Conservation (phyloP, 805 yeast genomes). For the Hagleromyces aurorensis region DNA sequence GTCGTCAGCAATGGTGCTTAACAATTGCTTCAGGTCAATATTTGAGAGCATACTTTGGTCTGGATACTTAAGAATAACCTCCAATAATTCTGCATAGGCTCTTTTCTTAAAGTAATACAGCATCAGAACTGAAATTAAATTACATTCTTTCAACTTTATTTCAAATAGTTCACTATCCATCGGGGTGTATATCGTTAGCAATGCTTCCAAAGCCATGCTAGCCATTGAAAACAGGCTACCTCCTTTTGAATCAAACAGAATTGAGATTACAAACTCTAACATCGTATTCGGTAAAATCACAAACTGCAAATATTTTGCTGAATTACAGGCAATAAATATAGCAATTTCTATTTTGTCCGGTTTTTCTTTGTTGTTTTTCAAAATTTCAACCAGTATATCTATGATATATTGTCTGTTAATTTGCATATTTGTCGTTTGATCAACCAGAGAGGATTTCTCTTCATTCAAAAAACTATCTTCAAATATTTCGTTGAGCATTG, state of each 20-base stretch:
- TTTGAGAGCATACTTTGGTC: no score
- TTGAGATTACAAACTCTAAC: slow-evolving; percentile 40
- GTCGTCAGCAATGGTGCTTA: slow-evolving; percentile 2
- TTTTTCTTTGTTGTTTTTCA: slow-evolving; percentile 29
- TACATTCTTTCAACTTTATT: slow-evolving; percentile 15
- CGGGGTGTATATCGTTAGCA: slow-evolving; percentile 62
- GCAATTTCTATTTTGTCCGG: slow-evolving; percentile 37
- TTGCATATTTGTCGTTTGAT: slow-evolving; percentile 10
- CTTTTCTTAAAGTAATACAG: slow-evolving; percentile 14
- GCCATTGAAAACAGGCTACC: slow-evolving; percentile 42
- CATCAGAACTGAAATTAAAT: slow-evolving; percentile 20
- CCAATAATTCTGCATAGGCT: slow-evolving; percentile 11
- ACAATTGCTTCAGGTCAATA: slow-evolving; percentile 5
- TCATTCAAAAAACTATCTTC: slow-evolving; percentile 74
- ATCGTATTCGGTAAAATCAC: slow-evolving; percentile 59
- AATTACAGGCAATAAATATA: slow-evolving; percentile 70
- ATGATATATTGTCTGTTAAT: slow-evolving; percentile 70
- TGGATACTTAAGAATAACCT: slow-evolving; percentile 6
- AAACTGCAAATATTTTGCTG: slow-evolving; percentile 81
- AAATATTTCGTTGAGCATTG: slow-evolving; percentile 70
- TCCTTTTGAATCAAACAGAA: slow-evolving; percentile 39
- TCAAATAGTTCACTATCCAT: slow-evolving; percentile 40
- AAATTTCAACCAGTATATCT: slow-evolving; percentile 59
- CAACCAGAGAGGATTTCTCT: slow-evolving; percentile 31
- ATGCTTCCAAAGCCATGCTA: slow-evolving; percentile 67